These are phyloP conservation scores for Backusella liffmaniae DNA, from an alignment of 192 early-diverging fungal species.

Conservation along the genomic window DNA sequence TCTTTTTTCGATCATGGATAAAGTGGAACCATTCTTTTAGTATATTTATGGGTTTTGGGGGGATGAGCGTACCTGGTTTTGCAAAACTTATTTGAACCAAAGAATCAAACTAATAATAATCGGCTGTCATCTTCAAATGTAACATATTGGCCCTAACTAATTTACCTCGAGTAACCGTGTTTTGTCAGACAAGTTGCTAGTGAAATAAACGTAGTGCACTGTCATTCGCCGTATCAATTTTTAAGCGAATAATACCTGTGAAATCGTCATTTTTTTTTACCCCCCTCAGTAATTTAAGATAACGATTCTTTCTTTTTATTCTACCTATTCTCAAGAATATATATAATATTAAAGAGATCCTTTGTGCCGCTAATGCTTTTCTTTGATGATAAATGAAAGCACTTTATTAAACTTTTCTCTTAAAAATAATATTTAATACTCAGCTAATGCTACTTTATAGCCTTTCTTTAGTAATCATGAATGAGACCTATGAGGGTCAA, in stretches of 20 bases:
- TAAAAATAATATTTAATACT: neutral
- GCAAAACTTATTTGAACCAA: neutral
- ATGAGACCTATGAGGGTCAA: too few species aligned
- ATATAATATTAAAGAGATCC: neutral
- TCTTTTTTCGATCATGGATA: neutral
- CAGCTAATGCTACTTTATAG: too few species aligned
- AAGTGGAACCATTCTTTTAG: neutral
- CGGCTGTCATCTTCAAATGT: neutral
- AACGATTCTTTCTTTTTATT: neutral
- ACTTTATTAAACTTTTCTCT: neutral
- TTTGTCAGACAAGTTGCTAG: neutral
- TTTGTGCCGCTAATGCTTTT: neutral
- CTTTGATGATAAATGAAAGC: neutral
- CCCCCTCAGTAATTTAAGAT: neutral
- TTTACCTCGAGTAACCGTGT: conserved; percentile 1
- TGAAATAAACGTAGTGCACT: neutral
- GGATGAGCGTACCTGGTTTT: neutral
- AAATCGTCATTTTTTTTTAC: neutral
- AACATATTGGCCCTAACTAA: neutral
- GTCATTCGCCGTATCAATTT: neutral
- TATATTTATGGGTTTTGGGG: neutral
- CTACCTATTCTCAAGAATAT: neutral
- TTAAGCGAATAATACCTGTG: neutral
- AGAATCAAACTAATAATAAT: neutral
- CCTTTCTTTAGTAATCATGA: too few species aligned